Conservation (phyloP, 2,329 filamentous ascomycete species). For the Ceratocystis eucalypticola region DNA sequence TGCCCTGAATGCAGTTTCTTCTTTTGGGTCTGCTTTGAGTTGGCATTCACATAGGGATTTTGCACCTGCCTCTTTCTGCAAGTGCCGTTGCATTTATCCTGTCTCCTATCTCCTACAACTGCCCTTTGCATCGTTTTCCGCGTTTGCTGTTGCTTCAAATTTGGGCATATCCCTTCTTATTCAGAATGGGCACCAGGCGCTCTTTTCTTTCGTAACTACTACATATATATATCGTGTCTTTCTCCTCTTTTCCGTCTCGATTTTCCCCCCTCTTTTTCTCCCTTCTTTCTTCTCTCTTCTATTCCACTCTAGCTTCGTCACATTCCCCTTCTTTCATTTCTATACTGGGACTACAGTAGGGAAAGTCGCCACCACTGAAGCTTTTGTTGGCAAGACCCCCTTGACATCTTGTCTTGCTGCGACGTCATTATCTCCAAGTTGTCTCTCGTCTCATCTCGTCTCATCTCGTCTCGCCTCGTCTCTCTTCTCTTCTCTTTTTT, state of each 20-base stretch:
- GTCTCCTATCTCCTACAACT: background rate
- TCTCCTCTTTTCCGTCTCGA: background rate
- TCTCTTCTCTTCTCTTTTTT: background rate
- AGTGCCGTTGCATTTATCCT: background rate
- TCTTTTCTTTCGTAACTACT: background rate
- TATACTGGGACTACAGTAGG: background rate
- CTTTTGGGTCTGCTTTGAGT: background rate
- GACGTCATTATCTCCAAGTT: background rate
- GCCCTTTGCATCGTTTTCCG: background rate
- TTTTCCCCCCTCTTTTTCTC: background rate
- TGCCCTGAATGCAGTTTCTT: background rate
- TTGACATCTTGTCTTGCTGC: background rate
- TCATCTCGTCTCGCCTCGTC: background rate
- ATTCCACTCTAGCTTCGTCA: background rate
- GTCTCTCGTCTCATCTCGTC: background rate
- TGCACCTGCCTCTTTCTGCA: background rate
- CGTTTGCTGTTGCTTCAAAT: background rate
- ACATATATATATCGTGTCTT: background rate
- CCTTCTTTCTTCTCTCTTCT: background rate
- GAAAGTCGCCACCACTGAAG: background rate
- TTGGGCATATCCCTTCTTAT: background rate
- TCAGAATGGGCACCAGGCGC: background rate
- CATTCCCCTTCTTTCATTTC: background rate
- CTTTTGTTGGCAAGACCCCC: background rate
- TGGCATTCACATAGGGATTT: background rate